phyloP scores from a whole-genome alignment of 371 early-diverging fungal species.

The Mucor racemosus region DNA sequence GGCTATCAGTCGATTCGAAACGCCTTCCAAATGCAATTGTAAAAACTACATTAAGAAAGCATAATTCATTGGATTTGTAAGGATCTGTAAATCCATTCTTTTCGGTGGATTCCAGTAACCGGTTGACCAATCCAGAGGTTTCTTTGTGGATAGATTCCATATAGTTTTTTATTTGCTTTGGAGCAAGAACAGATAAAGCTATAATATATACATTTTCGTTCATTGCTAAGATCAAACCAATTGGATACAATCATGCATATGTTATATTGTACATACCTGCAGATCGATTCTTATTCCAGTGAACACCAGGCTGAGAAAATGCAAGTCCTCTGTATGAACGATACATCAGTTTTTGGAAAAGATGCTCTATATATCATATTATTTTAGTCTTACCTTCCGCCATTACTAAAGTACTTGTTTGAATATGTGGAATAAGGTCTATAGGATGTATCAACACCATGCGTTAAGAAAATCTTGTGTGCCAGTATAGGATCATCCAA shows the following conservation, averaged over 20 bases:
- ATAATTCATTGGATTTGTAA: constrained; percentile 5
- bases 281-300: constrained; percentile 2
- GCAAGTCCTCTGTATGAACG: constrained; percentile 12
- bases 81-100: constrained; percentile 2
- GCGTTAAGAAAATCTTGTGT: constrained; percentile 24
- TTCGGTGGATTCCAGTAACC: background rate
- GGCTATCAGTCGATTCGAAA: constrained; percentile 1
- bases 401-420: background rate
- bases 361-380: background rate
- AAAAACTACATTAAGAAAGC: constrained; percentile 17
- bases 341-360: background rate
- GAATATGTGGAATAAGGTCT: constrained; percentile 10
- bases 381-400: background rate
- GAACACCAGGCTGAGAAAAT: constrained; percentile 8
- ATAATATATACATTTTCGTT: background rate
- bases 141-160: constrained; percentile 9
- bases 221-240: background rate
- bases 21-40: constrained; percentile 4
- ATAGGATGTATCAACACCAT: constrained; percentile 16
- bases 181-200: constrained; percentile 12
- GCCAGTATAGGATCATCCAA: constrained; percentile 22
- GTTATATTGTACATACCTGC: background rate
- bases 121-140: background rate
- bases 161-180: constrained; percentile 10
- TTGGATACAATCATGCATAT: background rate